Percentiles rank a stretch among this genome's conserved stretches.
Evolutionary conservation across 2,329 filamentous ascomycete genomes (phyloP).

Genomic region (Sporothrix humicola): DNA sequence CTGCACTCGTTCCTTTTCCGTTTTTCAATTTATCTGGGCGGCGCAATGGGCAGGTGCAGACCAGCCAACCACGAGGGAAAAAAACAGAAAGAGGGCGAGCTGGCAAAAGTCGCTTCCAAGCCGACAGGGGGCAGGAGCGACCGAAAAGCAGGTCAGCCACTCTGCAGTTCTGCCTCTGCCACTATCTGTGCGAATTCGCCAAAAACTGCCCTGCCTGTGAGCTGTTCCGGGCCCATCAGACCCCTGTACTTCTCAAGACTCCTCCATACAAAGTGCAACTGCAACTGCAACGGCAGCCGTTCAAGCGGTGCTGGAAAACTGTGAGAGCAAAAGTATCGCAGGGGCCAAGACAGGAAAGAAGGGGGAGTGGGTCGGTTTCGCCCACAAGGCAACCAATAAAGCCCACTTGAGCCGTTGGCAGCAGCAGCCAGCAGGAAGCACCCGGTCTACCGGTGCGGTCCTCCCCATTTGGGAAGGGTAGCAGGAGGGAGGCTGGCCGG

Average conservation of each 20-base stretch:
- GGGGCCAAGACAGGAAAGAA: neutral
- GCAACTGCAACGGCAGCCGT: conserved; percentile 18
- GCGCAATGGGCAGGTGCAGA: neutral
- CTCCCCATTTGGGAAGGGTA: conserved; percentile 30
- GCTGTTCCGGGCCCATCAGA: neutral
- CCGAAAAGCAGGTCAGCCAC: neutral
- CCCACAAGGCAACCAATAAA: conserved; percentile 32
- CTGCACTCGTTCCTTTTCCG: neutral
- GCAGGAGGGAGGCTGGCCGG: too few species aligned
- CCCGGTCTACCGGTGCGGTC: conserved; percentile 31
- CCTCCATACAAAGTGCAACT: neutral
- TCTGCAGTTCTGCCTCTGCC: neutral
- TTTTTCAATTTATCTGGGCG: neutral
- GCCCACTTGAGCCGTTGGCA: too few species aligned
- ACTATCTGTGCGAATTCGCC: neutral
- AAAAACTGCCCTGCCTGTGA: conserved; percentile 15
- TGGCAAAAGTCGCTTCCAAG: neutral
- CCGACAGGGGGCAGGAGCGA: conserved; percentile 8
- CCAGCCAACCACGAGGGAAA: neutral
- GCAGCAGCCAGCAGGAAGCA: neutral
- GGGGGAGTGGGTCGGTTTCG: neutral
- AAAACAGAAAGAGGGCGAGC: neutral
- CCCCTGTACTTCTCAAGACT: neutral
- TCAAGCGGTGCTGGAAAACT: neutral
- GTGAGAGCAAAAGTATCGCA: neutral